Conservation (phyloP, 2,329 filamentous ascomycete genomes). For the Sclerotinia trifoliorum region DNA sequence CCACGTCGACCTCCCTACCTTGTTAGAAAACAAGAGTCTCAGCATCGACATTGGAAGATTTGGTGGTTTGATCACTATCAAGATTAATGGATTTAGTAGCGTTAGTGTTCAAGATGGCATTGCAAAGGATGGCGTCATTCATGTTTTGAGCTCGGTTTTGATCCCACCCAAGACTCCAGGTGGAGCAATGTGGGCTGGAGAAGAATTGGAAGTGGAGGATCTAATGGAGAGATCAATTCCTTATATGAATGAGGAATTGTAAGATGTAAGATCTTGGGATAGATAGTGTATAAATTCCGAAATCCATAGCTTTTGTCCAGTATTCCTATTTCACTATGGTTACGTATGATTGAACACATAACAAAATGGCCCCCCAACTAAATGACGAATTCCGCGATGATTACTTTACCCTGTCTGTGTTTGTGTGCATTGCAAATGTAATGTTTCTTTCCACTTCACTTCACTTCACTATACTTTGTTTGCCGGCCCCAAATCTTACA, state of each 20-base stretch:
- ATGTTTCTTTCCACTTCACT: not conserved
- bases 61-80: slow-evolving; percentile 67
- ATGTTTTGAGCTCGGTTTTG: slow-evolving; percentile 69
- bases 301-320: too few species aligned
- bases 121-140: slow-evolving; percentile 77
- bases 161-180: slow-evolving; percentile 62
- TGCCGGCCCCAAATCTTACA: not conserved
- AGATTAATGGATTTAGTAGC: slow-evolving; percentile 69
- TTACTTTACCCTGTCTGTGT: too few species aligned
- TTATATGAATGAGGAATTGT: slow-evolving; percentile 25
- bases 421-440: not conserved
- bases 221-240: slow-evolving; percentile 47
- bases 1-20: slow-evolving; percentile 70
- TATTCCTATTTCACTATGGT: too few species aligned
- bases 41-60: slow-evolving; percentile 69
- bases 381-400: not conserved
- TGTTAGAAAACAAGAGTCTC: slow-evolving; percentile 64
- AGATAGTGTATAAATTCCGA: too few species aligned
- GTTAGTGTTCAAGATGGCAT: slow-evolving; percentile 69
- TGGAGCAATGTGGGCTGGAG: slow-evolving; percentile 51
- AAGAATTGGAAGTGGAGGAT: slow-evolving; percentile 58
- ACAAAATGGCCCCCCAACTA: not conserved
- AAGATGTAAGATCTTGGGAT: slow-evolving; percentile 26
- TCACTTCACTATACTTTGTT: too few species aligned
- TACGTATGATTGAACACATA: not conserved